phyloP scores from a whole-genome alignment of 495 filamentous ascomycete species.

The Lasiosphaeria miniovina region DNA sequence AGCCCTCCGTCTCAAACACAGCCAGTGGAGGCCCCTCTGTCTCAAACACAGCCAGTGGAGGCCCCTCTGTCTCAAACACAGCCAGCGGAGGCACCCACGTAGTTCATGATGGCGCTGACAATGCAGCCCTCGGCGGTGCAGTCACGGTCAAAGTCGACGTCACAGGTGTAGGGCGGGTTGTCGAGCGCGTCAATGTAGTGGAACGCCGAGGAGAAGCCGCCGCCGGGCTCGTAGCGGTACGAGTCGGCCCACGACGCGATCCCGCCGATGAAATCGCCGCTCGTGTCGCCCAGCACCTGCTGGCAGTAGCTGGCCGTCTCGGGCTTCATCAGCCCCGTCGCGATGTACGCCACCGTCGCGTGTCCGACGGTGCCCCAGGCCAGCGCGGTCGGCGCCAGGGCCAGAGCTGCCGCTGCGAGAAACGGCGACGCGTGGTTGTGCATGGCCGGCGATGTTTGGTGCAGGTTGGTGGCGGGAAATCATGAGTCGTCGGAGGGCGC shows the following conservation, averaged over 20 bases:
- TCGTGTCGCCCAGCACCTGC: constrained; percentile 48
- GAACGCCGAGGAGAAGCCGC: constrained; percentile 50
- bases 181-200: constrained; percentile 68
- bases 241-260: constrained; percentile 62
- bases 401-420: neutral
- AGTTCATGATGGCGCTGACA: constrained; percentile 61
- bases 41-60: neutral
- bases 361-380: constrained; percentile 61
- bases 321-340: constrained; percentile 17
- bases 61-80: neutral
- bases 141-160: constrained; percentile 55
- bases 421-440: neutral
- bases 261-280: constrained; percentile 52
- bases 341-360: constrained; percentile 54
- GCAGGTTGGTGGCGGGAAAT: neutral
- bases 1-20: too few relatives aligned
- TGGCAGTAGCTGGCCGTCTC: constrained; percentile 14
- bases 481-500: neutral
- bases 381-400: constrained; percentile 6
- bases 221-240: constrained; percentile 53
- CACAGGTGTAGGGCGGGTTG: constrained; percentile 53
- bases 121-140: constrained; percentile 58
- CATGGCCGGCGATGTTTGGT: neutral
- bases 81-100: constrained; percentile 31
- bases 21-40: neutral